Evolutionary conservation across 345 rosid genomes (phyloP), one percentile per base, ranked within the genome.

Genomic region (Abelmoschus esculentus): DNA sequence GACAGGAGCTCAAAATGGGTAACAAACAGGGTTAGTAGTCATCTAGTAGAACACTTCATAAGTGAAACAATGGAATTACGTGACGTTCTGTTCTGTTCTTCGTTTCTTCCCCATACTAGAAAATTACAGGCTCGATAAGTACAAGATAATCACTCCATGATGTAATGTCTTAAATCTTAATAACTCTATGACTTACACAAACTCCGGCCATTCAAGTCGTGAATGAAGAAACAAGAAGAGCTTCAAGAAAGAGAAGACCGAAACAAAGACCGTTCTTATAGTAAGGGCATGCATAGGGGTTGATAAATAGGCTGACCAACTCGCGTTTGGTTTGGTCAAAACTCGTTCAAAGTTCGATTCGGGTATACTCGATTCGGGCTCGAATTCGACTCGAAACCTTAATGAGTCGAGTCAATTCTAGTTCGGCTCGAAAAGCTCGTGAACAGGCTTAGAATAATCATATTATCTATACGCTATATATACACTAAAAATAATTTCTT

Each of bases 281-380:
- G 50, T 52, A 72, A 77, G 80, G 22, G 64, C 61, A 73, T 26
- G 82, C 85, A 84, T 84, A 84, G 82, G 88, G 86, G 73, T n/a
- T n/a, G n/a, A n/a, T n/a, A n/a, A n/a, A n/a, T n/a, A n/a, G n/a
- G n/a, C n/a, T n/a, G n/a, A n/a, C n/a, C n/a, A n/a, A n/a, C n/a
- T n/a, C n/a, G n/a, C n/a, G n/a, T n/a, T n/a, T n/a, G n/a, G n/a
- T n/a, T n/a, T n/a, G n/a, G n/a, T n/a, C n/a, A n/a, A n/a, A n/a
- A n/a, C n/a, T n/a, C n/a, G n/a, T n/a, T n/a, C n/a, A n/a, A n/a
- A n/a, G n/a, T n/a, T n/a, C n/a, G n/a, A n/a, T n/a, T n/a, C n/a
- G n/a, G n/a, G n/a, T n/a, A n/a, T n/a, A n/a, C n/a, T n/a, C n/a
- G n/a, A n/a, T n/a, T n/a, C n/a, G n/a, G n/a, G n/a, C n/a, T n/a